Evolutionary conservation across 306 rosid species (phyloP).

Genomic region (Sicyos baderoa): DNA sequence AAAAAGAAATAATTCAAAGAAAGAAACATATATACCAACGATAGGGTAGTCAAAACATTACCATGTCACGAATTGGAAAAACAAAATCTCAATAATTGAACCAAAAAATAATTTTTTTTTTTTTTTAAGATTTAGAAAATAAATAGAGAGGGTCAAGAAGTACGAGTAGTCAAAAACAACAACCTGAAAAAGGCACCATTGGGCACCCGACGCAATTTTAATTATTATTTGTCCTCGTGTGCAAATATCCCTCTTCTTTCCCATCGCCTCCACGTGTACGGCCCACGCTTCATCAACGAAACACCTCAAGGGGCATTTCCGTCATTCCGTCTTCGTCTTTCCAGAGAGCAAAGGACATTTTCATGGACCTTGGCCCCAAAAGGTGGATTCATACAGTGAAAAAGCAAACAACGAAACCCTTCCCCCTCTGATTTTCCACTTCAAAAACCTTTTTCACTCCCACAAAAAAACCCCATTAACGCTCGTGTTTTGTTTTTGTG

Average conservation of each 20-base stretch:
- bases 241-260: neutral
- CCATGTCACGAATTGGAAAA: neutral
- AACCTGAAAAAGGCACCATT: conserved; percentile 19
- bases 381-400: neutral
- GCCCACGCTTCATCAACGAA: neutral
- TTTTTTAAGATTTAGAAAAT: too few relatives aligned
- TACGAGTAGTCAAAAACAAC: conserved; percentile 21
- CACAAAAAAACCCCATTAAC: neutral
- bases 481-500: neutral
- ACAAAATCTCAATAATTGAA: conserved; percentile 10
- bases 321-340: neutral
- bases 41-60: neutral
- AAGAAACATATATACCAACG: neutral
- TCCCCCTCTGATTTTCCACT: neutral
- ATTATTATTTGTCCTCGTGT: conserved; percentile 22
- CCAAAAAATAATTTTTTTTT: neutral
- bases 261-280: conserved; percentile 12
- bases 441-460: neutral
- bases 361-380: conserved; percentile 19
- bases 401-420: conserved; percentile 8
- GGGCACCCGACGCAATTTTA: conserved; percentile 20
- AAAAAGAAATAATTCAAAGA: neutral
- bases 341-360: conserved; percentile 15
- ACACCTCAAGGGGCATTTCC: neutral
- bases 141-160: neutral